These are phyloP conservation scores for Cordyceps cicadae DNA, from an alignment of 2,329 filamentous ascomycete species.

Conservation along the genomic window DNA sequence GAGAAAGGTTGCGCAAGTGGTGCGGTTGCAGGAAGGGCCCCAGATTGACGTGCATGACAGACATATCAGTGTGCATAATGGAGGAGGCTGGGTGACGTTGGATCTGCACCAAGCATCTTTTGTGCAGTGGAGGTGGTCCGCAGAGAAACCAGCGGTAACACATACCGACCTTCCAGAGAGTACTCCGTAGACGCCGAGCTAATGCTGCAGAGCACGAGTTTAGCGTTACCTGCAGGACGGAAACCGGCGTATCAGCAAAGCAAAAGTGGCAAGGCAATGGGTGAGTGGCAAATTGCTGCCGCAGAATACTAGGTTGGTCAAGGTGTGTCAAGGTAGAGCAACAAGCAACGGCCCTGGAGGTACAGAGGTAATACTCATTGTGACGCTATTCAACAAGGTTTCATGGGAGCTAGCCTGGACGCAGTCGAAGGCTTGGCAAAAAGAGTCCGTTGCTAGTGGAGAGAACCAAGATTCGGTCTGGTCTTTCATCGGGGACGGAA, in stretches of 20 bases:
- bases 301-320: not conserved
- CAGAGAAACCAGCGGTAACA: not conserved
- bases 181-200: not conserved
- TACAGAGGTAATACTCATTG: not conserved
- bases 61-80: conserved; percentile 2
- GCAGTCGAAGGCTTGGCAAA: not conserved
- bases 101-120: not conserved
- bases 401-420: not conserved
- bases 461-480: not conserved
- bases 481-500: not conserved
- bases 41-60: conserved; percentile 3
- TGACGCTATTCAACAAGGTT: not conserved
- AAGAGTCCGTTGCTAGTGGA: not conserved
- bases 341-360: not conserved
- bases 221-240: not conserved
- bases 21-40: not conserved
- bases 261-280: not conserved
- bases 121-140: not conserved
- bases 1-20: not conserved
- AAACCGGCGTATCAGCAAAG: not conserved
- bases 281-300: not conserved
- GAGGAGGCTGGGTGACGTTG: not conserved
- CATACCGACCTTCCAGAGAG: not conserved
- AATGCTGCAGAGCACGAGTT: conserved; percentile 1
- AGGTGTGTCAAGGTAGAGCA: not conserved